Conservation (phyloP, 2,329 filamentous ascomycete species). For the Colletotrichum sp. region DNA sequence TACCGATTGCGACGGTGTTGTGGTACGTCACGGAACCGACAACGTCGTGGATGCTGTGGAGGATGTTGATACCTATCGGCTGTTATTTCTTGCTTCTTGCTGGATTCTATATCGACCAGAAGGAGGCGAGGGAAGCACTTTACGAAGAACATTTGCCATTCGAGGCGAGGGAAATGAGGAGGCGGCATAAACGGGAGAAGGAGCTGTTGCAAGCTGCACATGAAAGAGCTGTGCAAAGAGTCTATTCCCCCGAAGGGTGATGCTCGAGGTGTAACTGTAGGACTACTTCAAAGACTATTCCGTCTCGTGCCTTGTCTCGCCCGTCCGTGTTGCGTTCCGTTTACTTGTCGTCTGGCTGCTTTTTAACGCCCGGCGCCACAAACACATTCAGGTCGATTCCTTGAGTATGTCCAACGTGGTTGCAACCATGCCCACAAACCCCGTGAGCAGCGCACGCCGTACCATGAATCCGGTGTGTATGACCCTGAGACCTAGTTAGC, state of each 20-base stretch:
- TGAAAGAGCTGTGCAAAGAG: conserved; percentile 4
- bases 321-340: neutral
- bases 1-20: neutral
- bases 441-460: neutral
- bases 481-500: neutral
- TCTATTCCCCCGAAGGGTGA: neutral
- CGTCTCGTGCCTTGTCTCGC: neutral
- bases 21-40: conserved; percentile 8
- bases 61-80: neutral
- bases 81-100: neutral
- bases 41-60: conserved; percentile 1
- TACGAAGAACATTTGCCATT: conserved; percentile 4
- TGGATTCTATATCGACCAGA: neutral
- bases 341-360: neutral
- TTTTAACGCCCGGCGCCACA: neutral
- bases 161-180: conserved; percentile 13
- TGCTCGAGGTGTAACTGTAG: neutral
- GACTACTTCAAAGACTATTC: neutral
- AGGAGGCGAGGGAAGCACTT: neutral
- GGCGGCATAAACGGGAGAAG: conserved; percentile 9
- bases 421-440: neutral
- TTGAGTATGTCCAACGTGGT: neutral
- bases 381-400: neutral
- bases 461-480: neutral
- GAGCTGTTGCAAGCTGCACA: conserved; percentile 9